Base-by-base conservation (phyloP, 331 rosid species). In the Prunus yedoensis region DNA sequence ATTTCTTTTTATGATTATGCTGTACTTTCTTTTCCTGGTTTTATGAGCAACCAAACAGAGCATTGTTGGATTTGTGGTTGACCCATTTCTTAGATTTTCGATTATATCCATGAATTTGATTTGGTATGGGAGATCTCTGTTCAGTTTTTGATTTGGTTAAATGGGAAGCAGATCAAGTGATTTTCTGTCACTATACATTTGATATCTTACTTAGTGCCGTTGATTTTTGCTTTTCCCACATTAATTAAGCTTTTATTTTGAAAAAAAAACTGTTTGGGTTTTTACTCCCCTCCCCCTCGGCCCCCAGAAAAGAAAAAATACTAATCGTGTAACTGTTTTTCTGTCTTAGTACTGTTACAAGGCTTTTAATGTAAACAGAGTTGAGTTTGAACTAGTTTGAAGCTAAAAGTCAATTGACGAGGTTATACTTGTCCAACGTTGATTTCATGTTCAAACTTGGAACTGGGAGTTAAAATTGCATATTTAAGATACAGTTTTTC, bases 401-500 rank as follows among this genome's bases (percentile, higher is more conserved):
- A 50, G 52, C 56, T 23, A 30, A 14, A 51, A 63, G 16, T 58
- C 27, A 45, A 73, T 20, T 73, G 12, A 58, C 21, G 51, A 41
- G 51, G 66, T 21, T 10, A 10, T 18, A 62, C 38, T 54, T 52
- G 32, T 17, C 17, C 32, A 11, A 35, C 20, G 50, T 38, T 41
- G 9, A 16, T 75, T 66, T 66, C 41, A 14, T 25, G 25, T 30
- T 21, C 23, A 45, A 47, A n/a, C 3, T 10, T 57, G 38, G 68
- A 67, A 67, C 57, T 58, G 73, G 65, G 68, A 49, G 71, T 63
- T 71, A 65, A 25, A 73, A 18, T 51, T 45, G 73, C 49, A n/a
- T 59, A 45, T 73, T 69, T 71, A 71, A 80, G 64, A 46, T 71
- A 54, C 54, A 75, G 58, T 72, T 79, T 80, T 74, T 70, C n/a